These are phyloP conservation scores for Corniculantispora saksenae DNA, from an alignment of 2,329 filamentous ascomycete species.

Conservation along the genomic window DNA sequence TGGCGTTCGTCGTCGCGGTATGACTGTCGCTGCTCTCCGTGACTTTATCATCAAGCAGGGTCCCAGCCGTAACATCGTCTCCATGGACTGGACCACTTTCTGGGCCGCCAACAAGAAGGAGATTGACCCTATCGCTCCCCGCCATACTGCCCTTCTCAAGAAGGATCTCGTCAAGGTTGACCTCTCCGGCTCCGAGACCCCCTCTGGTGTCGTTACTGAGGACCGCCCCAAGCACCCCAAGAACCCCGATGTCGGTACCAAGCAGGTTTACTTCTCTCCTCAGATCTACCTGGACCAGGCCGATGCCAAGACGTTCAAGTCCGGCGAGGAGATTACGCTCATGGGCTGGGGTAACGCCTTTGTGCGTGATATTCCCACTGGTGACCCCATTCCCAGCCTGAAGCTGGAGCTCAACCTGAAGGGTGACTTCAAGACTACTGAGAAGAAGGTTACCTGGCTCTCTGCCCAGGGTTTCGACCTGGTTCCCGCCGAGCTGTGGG, in stretches of 20 bases:
- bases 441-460: conserved; percentile 97
- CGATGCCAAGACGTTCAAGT: conserved; percentile 73
- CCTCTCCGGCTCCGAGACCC: conserved; percentile 68
- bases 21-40: conserved; percentile 71
- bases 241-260: conserved; percentile 74
- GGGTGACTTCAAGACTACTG: conserved; percentile 90
- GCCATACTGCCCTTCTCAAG: conserved; percentile 68
- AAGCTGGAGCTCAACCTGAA: conserved; percentile 83
- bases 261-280: conserved; percentile 76
- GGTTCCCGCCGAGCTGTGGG: conserved; percentile 81
- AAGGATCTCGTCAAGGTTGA: conserved; percentile 71
- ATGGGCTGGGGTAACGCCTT: conserved; percentile 89
- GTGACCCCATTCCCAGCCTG: conserved; percentile 55
- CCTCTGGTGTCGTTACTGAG: conserved; percentile 61
- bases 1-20: conserved; percentile 69
- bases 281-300: conserved; percentile 76
- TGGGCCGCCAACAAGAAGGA: conserved; percentile 59
- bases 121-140: conserved; percentile 70
- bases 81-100: conserved; percentile 72
- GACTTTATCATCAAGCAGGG: conserved; percentile 79
- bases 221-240: conserved; percentile 81
- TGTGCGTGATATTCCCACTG: conserved; percentile 65
- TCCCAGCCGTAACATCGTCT: conserved; percentile 72
- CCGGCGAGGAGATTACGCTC: conserved; percentile 82
- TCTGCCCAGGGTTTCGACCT: conserved; percentile 74